A percentile compares a stretch with the other conserved stretches of the same genome.
Conservation (phyloP, 2,329 filamentous ascomycete species). For the Paecilomyces dactylethromorphus region DNA sequence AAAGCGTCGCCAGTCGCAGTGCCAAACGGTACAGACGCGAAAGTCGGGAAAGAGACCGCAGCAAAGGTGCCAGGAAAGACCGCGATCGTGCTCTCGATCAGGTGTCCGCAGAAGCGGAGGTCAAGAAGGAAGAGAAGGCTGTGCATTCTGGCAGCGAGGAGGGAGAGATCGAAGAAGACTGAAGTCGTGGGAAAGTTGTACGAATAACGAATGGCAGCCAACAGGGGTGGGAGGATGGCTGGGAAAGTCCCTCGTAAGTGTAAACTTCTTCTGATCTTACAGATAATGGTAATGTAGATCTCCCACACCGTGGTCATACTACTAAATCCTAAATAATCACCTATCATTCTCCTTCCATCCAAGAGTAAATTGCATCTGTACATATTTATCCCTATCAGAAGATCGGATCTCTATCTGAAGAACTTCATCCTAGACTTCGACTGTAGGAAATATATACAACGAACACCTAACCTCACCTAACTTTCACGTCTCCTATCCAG, state of each 20-base stretch:
- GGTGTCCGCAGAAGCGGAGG: conserved; percentile 26
- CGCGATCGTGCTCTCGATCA: conserved; percentile 33
- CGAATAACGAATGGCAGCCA: background rate
- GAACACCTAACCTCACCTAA: too few species aligned
- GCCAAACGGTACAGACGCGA: conserved; percentile 52
- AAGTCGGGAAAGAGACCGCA: conserved; percentile 30
- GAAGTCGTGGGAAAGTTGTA: conserved; percentile 5
- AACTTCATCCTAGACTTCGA: too few species aligned
- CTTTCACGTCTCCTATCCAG: too few species aligned
- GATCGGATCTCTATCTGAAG: too few species aligned
- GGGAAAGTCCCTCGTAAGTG: background rate
- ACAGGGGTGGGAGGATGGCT: background rate
- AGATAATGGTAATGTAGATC: background rate
- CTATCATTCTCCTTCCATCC: background rate
- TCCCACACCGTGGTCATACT: background rate
- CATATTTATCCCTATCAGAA: too few species aligned
- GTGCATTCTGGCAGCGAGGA: conserved; percentile 89
- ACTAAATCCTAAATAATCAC: background rate
- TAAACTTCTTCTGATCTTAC: background rate
- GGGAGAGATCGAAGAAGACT: conserved; percentile 87
- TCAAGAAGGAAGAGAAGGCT: conserved; percentile 39
- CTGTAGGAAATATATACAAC: too few species aligned
- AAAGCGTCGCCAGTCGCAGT: conserved; percentile 51
- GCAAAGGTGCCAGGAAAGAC: conserved; percentile 35
- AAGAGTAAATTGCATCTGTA: background rate